Evolutionary conservation across 2,329 filamentous ascomycete species (phyloP).

Genomic region (Tricladium varicosporioides): DNA sequence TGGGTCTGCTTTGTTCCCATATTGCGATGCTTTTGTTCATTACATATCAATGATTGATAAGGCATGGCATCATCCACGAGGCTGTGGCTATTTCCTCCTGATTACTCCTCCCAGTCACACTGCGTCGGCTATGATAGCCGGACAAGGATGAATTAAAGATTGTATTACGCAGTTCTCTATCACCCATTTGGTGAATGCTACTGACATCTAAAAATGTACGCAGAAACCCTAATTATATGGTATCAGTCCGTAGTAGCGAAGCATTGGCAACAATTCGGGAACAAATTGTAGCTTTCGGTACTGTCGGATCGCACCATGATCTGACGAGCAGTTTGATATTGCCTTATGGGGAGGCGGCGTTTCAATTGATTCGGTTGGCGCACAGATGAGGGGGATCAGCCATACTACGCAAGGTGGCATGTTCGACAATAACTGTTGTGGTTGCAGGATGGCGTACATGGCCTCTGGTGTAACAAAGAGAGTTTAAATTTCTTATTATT

Average conservation of each 20-base stretch:
- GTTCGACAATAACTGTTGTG: constrained; percentile 3
- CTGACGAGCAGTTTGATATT: neutral
- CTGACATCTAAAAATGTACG: no score
- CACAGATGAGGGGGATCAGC: constrained; percentile 3
- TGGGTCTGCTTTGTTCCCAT: no score
- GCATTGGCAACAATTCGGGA: neutral
- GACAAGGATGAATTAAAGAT: neutral
- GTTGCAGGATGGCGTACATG: constrained; percentile 1
- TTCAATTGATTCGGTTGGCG: neutral
- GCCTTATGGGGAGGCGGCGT: neutral
- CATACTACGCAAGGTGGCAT: neutral
- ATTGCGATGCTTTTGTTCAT: neutral
- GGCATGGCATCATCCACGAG: neutral
- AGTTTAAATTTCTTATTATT: neutral
- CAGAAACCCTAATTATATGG: no score
- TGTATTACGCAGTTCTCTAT: neutral
- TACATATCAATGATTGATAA: neutral
- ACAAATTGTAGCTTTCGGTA: neutral
- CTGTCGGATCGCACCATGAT: constrained; percentile 1
- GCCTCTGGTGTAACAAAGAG: neutral
- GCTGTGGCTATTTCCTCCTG: neutral
- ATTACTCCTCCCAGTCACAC: neutral
- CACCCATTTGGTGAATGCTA: no score
- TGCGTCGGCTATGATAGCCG: neutral
- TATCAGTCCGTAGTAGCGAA: no score